Evolutionary conservation across 2,329 filamentous ascomycete species (phyloP).

Genomic region (Boeremia lycopersici): DNA sequence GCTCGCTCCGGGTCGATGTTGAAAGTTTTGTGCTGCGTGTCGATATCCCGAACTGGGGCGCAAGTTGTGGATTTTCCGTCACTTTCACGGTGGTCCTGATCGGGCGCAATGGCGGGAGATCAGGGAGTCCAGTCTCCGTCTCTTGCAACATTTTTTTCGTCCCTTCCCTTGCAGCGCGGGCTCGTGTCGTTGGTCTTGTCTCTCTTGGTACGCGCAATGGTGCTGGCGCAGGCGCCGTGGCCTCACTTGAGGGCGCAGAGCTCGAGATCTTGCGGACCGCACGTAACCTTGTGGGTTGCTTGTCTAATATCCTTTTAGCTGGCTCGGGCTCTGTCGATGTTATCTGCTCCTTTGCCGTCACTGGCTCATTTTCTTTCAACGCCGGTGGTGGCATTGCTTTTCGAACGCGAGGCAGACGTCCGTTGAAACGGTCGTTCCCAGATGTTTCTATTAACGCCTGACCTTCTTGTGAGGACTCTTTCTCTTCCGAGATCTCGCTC

Average conservation of each 20-base stretch:
- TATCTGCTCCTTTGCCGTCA: slow-evolving; percentile 25
- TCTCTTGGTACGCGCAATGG: slow-evolving; percentile 39
- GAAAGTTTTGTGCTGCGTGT: slow-evolving; percentile 21
- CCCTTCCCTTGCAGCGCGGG: slow-evolving; percentile 32
- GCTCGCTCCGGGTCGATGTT: slow-evolving; percentile 24
- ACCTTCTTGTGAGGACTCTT: slow-evolving; percentile 48
- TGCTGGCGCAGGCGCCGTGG: slow-evolving; percentile 36
- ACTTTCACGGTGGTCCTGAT: slow-evolving; percentile 26
- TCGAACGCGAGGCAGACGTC: slow-evolving; percentile 28
- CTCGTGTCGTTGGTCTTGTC: slow-evolving; percentile 33
- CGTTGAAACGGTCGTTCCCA: slow-evolving; percentile 50
- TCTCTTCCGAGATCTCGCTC: slow-evolving; percentile 50
- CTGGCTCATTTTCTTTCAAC: slow-evolving; percentile 48
- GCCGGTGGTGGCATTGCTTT: slow-evolving; percentile 35
- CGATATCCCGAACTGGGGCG: slow-evolving; percentile 10
- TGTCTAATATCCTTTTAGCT: slow-evolving; percentile 39
- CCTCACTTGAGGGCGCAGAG: slow-evolving; percentile 38
- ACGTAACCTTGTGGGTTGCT: slow-evolving; percentile 45
- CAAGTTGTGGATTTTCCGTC: slow-evolving; percentile 27
- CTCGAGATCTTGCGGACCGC: slow-evolving; percentile 46
- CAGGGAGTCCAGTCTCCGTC: slow-evolving; percentile 30
- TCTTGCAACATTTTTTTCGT: slow-evolving; percentile 19
- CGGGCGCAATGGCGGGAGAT: slow-evolving; percentile 34
- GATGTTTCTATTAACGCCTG: slow-evolving; percentile 52
- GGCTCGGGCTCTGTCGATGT: slow-evolving; percentile 28